phyloP scores from a whole-genome alignment of 345 rosid genomes.

The Eucalyptus erythrocorys region DNA sequence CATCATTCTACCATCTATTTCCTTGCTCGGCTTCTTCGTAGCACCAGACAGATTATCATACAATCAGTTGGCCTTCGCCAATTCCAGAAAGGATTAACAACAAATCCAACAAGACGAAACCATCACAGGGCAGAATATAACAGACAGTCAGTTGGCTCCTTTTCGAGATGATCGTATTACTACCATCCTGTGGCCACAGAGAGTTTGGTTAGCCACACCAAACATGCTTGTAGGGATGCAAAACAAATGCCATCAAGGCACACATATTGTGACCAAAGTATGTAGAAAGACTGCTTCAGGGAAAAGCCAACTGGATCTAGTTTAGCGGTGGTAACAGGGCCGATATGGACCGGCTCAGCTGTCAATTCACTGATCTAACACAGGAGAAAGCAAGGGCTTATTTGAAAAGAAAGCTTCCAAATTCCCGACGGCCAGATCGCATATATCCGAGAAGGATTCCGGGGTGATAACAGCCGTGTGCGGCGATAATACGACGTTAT shows the following conservation, averaged over 20 bases:
- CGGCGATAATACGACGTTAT: slow-evolving; percentile 36
- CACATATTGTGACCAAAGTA: not conserved
- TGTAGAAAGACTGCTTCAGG: not conserved
- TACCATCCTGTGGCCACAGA: not conserved
- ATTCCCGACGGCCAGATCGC: slow-evolving; percentile 27
- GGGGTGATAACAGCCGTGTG: slow-evolving; percentile 14
- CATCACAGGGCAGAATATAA: not conserved
- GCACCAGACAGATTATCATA: not conserved
- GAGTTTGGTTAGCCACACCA: not conserved
- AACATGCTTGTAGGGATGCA: not conserved
- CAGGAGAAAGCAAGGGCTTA: slow-evolving; percentile 10
- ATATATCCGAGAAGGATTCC: slow-evolving; percentile 18
- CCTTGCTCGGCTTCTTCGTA: not conserved
- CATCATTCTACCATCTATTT: not conserved
- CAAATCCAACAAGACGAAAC: not conserved
- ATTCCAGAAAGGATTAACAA: not conserved
- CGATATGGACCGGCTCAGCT: not conserved
- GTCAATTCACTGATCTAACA: not conserved
- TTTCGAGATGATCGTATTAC: not conserved
- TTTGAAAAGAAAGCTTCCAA: slow-evolving; percentile 45
- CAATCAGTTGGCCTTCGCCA: not conserved
- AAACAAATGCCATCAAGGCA: not conserved
- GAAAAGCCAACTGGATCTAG: not conserved
- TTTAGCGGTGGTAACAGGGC: not conserved
- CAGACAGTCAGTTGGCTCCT: not conserved